Evolutionary conservation across 306 rosid genomes (phyloP), one percentile per base, ranked within the genome.

Genomic region (Geum urbanum): DNA sequence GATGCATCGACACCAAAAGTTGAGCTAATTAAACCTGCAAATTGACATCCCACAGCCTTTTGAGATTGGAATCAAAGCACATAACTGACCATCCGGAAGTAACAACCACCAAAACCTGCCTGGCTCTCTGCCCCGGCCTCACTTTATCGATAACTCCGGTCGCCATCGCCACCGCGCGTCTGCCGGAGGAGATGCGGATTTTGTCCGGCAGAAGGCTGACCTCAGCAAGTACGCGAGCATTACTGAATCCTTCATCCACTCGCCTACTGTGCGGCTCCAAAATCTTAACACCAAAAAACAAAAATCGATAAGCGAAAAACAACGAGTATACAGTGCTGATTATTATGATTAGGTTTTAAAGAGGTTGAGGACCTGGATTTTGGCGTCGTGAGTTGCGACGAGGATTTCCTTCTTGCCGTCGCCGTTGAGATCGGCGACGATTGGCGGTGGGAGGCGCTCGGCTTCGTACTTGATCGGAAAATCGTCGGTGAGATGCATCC

Each of bases 111-210:
- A 91, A 81, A 78, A 95, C 99, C 78, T 86, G 95, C 70, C 89
- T 89, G 65, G 79, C 86, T 0, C 83, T 87, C 73, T 79, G 91
- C 37, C 92, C 99, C 0, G 80, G 82, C 80, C 76, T 87, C 70
- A 81, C 59, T 41, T 92, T 86, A 43, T 95, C 96, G 20, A 95
- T 89, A 63, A 80, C 75, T 16, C 99, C 99, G 0, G 99, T 75
- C 4, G 96, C 96, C 99, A 95, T 95, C 0, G 99, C 97, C 66
- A 95, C 99, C 0, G 99, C 84, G 5, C 92, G 92, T 75, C 99
- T 87, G 70, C 97, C 99, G 15, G 97, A 77, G 43, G 90, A 74
- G 49, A 95, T 82, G 12, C 99, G 92, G 12, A 91, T 81, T 84
- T 95, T 95, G 68, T 91, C 99, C 0, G 97, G 99, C 88, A 91